A percentile compares a stretch with the other conserved stretches of the same genome.
phyloP scores from a whole-genome alignment of 345 rosid species.

The Arabis alpina region DNA sequence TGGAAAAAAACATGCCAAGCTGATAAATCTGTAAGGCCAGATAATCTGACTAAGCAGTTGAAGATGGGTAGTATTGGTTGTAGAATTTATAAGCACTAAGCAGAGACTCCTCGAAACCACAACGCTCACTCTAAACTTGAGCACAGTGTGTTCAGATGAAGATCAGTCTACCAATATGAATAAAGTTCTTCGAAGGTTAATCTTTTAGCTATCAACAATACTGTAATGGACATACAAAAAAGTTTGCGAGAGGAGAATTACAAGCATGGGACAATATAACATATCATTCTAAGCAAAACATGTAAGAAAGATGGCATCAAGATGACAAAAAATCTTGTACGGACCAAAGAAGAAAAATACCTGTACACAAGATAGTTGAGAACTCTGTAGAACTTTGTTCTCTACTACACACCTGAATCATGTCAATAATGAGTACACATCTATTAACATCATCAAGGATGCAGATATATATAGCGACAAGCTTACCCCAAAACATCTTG shows the following conservation, averaged over 20 bases:
- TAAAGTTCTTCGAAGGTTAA: background rate
- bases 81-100: background rate
- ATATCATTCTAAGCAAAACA: background rate
- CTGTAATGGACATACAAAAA: background rate
- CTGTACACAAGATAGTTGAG: conserved; percentile 72
- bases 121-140: background rate
- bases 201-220: conserved; percentile 4
- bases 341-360: conserved; percentile 43
- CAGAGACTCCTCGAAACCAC: background rate
- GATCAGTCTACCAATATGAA: background rate
- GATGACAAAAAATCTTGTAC: conserved; percentile 14
- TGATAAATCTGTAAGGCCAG: background rate
- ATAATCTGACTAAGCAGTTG: background rate
- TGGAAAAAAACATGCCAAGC: conserved; percentile 2
- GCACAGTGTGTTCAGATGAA: background rate
- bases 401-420: conserved; percentile 87
- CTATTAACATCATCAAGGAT: conserved; percentile 11
- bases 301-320: conserved; percentile 21
- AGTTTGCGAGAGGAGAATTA: conserved; percentile 3
- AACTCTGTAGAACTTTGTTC: conserved; percentile 89
- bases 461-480: conserved; percentile 13
- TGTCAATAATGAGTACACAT: conserved; percentile 31
- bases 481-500: conserved; percentile 81
- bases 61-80: background rate
- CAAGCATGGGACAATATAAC: conserved; percentile 15